Evolutionary conservation across 2,329 filamentous ascomycete species (phyloP).

Genomic region (Acrodontium crateriforme): DNA sequence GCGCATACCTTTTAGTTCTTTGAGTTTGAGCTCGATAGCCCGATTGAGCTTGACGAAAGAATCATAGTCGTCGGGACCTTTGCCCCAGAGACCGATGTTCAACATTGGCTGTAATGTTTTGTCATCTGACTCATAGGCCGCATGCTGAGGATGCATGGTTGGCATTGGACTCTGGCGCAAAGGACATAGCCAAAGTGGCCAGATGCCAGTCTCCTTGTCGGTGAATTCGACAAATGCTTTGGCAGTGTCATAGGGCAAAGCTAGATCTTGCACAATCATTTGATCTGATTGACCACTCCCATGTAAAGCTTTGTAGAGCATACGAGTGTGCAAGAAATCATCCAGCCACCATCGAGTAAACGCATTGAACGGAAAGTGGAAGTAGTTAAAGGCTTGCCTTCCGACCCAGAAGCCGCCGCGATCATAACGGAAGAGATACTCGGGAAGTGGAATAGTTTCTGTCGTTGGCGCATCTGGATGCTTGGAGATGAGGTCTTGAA

Average conservation of each 20-base stretch:
- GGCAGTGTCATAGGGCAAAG: slow-evolving; percentile 29
- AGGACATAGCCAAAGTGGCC: slow-evolving; percentile 37
- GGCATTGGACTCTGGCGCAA: slow-evolving; percentile 20
- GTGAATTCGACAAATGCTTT: slow-evolving; percentile 32
- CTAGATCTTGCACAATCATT: slow-evolving; percentile 53
- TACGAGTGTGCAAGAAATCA: slow-evolving; percentile 47
- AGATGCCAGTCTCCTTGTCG: slow-evolving; percentile 27
- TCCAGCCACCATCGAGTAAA: slow-evolving; percentile 49
- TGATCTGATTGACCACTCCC: slow-evolving; percentile 44
- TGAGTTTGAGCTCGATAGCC: slow-evolving; percentile 45
- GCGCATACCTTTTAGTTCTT: slow-evolving; percentile 49
- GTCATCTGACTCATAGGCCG: slow-evolving; percentile 11
- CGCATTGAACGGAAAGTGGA: slow-evolving; percentile 48
- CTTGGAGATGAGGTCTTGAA: slow-evolving; percentile 22
- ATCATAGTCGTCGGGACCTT: slow-evolving; percentile 27
- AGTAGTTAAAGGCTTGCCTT: slow-evolving; percentile 49
- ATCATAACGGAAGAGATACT: slow-evolving; percentile 61
- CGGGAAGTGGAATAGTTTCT: slow-evolving; percentile 47
- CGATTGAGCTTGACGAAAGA: slow-evolving; percentile 43
- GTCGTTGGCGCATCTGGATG: slow-evolving; percentile 25
- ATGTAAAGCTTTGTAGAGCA: slow-evolving; percentile 53
- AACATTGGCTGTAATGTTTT: slow-evolving; percentile 27
- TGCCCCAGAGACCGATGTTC: slow-evolving; percentile 53
- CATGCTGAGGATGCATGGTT: slow-evolving; percentile 20
- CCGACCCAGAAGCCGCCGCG: slow-evolving; percentile 57